A percentile compares a stretch with the other conserved stretches of the same genome.
Evolutionary conservation across 192 early-diverging fungal genomes (phyloP).

Genomic region (Lobosporangium transversale): DNA sequence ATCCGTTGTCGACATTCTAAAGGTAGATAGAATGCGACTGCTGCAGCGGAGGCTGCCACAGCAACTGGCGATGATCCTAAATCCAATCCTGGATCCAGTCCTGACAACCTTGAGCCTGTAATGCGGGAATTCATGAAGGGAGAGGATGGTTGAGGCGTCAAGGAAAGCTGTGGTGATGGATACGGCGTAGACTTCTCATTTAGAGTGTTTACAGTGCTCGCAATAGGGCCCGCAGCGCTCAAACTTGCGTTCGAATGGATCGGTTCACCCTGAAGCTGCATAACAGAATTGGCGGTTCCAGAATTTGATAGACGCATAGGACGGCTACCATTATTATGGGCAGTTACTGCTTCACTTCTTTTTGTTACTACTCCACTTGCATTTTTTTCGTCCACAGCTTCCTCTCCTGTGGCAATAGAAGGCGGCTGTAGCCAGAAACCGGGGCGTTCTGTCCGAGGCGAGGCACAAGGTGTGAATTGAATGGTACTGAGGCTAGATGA

Average conservation of each 20-base stretch:
- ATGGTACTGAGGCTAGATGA: conserved; percentile 22
- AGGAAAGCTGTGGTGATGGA: too few relatives aligned
- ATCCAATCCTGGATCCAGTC: too few relatives aligned
- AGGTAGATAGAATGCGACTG: conserved; percentile 41
- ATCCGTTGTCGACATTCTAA: conserved; percentile 43
- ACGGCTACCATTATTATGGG: too few relatives aligned
- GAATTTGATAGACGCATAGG: too few relatives aligned
- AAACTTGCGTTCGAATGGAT: background rate
- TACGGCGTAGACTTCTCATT: too few relatives aligned
- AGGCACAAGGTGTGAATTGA: conserved; percentile 19
- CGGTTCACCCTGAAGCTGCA: background rate
- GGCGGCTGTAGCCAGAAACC: conserved; percentile 21
- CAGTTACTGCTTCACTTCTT: background rate
- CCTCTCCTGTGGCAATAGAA: conserved; percentile 13
- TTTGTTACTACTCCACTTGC: background rate
- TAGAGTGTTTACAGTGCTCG: too few relatives aligned
- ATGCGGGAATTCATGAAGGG: too few relatives aligned
- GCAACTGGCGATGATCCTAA: conserved; percentile 18
- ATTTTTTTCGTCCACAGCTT: background rate
- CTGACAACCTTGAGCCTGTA: too few relatives aligned
- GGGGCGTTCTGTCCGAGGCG: background rate
- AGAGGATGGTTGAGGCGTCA: conserved; percentile 5
- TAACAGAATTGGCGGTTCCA: background rate
- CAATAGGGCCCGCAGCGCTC: too few relatives aligned
- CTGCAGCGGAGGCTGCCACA: conserved; percentile 38